These are phyloP conservation scores for Debaryomycetaceae sp. DNA, from an alignment of 1,139 yeast genomes.

Conservation along the genomic window DNA sequence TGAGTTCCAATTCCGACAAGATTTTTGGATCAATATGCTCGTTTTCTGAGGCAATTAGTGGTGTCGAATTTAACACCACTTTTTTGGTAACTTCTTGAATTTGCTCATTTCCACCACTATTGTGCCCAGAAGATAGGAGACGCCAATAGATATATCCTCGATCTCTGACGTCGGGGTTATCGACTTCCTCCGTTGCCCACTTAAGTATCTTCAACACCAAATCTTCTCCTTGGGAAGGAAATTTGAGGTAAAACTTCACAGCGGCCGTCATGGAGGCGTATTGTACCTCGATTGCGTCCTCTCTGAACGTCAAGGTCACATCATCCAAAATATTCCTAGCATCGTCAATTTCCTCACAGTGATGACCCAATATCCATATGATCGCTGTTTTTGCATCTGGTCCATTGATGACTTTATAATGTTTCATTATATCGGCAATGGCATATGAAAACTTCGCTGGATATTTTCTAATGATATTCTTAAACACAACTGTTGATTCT, in stretches of 20 bases:
- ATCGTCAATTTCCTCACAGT: constrained; percentile 48
- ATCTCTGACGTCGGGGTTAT: constrained; percentile 80
- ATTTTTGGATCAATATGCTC: constrained; percentile 68
- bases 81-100: constrained; percentile 47
- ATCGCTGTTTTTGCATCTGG: constrained; percentile 77
- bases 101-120: constrained; percentile 17
- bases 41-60: constrained; percentile 63
- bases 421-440: constrained; percentile 38
- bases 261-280: constrained; percentile 70
- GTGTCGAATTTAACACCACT: constrained; percentile 58
- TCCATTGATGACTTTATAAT: constrained; percentile 56
- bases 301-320: constrained; percentile 46
- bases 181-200: constrained; percentile 70
- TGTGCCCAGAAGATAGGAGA: constrained; percentile 51
- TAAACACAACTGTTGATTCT: constrained; percentile 73
- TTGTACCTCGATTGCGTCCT: constrained; percentile 72
- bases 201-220: constrained; percentile 60
- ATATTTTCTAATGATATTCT: constrained; percentile 73
- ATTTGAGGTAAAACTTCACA: constrained; percentile 61
- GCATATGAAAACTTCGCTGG: constrained; percentile 47
- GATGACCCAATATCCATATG: constrained; percentile 84
- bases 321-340: constrained; percentile 46
- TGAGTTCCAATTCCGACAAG: constrained; percentile 77
- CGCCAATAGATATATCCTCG: constrained; percentile 88
- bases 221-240: constrained; percentile 54